Evolutionary conservation across 2,329 filamentous ascomycete genomes (phyloP).

Genomic region (Westerdykella ornata): DNA sequence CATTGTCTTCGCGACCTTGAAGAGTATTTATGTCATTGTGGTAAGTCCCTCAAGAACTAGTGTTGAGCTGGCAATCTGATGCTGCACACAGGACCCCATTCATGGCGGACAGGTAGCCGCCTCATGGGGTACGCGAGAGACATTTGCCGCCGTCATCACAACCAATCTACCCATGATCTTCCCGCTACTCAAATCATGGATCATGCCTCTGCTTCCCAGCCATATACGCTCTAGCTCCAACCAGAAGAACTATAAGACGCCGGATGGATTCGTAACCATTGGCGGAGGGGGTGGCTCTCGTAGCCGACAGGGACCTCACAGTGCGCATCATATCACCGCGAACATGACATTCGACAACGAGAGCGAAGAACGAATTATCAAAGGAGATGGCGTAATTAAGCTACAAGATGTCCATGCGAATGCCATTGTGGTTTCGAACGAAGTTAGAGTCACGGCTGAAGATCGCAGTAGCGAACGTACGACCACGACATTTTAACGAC

Average conservation of each 20-base stretch:
- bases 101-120: slow-evolving; percentile 40
- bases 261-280: slow-evolving; percentile 14
- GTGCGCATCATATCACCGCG: slow-evolving; percentile 1
- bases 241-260: slow-evolving; percentile 9
- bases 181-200: slow-evolving; percentile 10
- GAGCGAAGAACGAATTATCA: slow-evolving; percentile 12
- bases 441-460: slow-evolving; percentile 15
- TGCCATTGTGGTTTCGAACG: slow-evolving; percentile 9
- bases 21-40: slow-evolving; percentile 47
- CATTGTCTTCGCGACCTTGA: slow-evolving; percentile 50
- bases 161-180: slow-evolving; percentile 41
- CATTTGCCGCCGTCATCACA: slow-evolving; percentile 43
- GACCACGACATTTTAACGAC: too few relatives aligned
- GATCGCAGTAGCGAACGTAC: neutral
- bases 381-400: slow-evolving; percentile 4
- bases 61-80: neutral
- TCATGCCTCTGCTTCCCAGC: slow-evolving; percentile 9
- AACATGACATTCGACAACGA: slow-evolving; percentile 11
- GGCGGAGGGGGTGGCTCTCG: slow-evolving; percentile 9
- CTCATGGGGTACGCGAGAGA: slow-evolving; percentile 43
- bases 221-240: slow-evolving; percentile 8
- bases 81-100: slow-evolving; percentile 22
- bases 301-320: neutral
- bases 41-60: slow-evolving; percentile 8
- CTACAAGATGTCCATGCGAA: slow-evolving; percentile 6